A percentile compares a stretch with the other conserved stretches of the same genome.
Conservation (phyloP, 805 yeast species). For the Cyberlindnera meyerae region DNA sequence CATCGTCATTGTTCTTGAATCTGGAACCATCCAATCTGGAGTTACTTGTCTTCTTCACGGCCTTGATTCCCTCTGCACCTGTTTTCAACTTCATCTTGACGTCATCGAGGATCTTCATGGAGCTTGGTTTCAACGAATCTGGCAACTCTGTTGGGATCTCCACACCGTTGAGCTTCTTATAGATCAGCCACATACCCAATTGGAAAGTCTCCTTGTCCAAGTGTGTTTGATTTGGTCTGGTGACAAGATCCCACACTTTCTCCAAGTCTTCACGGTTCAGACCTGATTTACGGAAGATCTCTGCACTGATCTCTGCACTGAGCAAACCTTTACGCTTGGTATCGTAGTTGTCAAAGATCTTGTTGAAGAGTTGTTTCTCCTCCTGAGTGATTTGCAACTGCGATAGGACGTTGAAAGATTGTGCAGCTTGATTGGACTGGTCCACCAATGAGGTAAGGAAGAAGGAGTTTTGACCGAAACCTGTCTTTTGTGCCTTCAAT, state of each 20-base stretch:
- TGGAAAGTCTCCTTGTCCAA: slow-evolving; percentile 91
- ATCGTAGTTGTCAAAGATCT: slow-evolving; percentile 88
- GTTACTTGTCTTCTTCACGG: slow-evolving; percentile 24
- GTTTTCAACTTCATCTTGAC: slow-evolving; percentile 50
- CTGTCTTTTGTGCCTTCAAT: slow-evolving; percentile 39
- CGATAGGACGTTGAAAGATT: slow-evolving; percentile 25
- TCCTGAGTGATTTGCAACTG: slow-evolving; percentile 63
- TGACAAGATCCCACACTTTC: slow-evolving; percentile 85
- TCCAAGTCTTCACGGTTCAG: slow-evolving; percentile 84
- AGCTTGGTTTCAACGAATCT: slow-evolving; percentile 86
- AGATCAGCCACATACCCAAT: slow-evolving; percentile 94
- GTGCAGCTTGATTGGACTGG: slow-evolving; percentile 38
- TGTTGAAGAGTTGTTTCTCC: slow-evolving; percentile 82
- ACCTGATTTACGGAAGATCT: slow-evolving; percentile 87
- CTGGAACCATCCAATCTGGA: slow-evolving; percentile 35
- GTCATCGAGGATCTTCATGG: slow-evolving; percentile 67
- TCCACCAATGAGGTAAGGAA: slow-evolving; percentile 53
- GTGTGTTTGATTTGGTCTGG: slow-evolving; percentile 78
- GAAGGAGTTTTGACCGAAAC: slow-evolving; percentile 39
- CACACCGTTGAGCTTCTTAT: slow-evolving; percentile 81
- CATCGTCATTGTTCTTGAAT: slow-evolving; percentile 77
- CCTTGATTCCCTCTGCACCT: slow-evolving; percentile 7
- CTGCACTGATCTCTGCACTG: slow-evolving; percentile 81
- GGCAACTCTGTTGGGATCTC: slow-evolving; percentile 79
- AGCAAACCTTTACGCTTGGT: slow-evolving; percentile 60